Percentiles rank a stretch among this genome's conserved stretches.
Evolutionary conservation across 2,329 filamentous ascomycete genomes (phyloP).

Genomic region (Arthrinium puccinioides): DNA sequence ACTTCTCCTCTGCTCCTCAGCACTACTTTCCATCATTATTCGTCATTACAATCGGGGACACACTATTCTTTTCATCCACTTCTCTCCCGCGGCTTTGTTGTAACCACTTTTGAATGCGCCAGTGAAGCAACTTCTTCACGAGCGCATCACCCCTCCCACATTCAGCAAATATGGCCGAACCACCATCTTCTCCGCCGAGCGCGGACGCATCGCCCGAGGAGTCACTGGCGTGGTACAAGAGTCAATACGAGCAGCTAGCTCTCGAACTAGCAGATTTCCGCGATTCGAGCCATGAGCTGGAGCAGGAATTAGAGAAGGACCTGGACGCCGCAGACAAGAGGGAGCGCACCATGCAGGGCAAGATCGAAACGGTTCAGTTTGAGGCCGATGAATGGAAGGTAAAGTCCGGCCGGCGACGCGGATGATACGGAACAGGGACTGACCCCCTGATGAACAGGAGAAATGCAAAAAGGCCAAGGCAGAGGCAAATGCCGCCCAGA

Average conservation of each 20-base stretch:
- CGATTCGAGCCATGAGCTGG: conserved; percentile 85
- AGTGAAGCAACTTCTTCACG: no score
- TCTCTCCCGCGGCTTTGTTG: no score
- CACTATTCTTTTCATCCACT: no score
- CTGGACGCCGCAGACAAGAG: conserved; percentile 92
- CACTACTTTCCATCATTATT: no score
- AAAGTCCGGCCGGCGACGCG: conserved; percentile 21
- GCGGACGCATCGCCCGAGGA: conserved; percentile 56
- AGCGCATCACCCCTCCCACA: not conserved
- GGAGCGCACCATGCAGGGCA: conserved; percentile 78
- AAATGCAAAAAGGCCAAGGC: conserved; percentile 95
- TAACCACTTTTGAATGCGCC: no score
- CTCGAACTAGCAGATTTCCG: conserved; percentile 90
- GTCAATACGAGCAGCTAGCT: conserved; percentile 89
- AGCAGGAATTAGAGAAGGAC: conserved; percentile 91
- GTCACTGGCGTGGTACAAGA: conserved; percentile 88
- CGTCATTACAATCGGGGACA: no score
- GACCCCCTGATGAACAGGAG: conserved; percentile 43
- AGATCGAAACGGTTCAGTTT: conserved; percentile 75
- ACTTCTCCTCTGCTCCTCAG: no score
- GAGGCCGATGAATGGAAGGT: conserved; percentile 99
- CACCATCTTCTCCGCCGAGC: conserved; percentile 55
- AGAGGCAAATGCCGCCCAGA: conserved; percentile 80
- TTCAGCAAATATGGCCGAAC: conserved; percentile 42
- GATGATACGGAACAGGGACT: conserved; percentile 12